Base-by-base conservation (phyloP, 768 basidiomycete species). In the Auriscalpium vulgare region DNA sequence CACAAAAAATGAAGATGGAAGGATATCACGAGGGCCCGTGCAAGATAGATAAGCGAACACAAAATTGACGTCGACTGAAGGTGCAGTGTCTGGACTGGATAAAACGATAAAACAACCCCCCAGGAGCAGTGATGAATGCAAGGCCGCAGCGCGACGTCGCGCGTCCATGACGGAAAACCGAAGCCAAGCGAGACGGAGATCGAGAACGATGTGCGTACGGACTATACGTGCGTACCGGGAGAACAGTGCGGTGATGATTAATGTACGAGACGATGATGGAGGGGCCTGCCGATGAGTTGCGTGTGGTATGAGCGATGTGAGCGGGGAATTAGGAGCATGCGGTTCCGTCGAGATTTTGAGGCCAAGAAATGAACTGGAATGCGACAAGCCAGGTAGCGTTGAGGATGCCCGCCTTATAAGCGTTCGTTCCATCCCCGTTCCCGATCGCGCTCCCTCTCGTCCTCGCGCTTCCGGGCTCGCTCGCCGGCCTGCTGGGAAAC, bases 401-500 rank as follows among this genome's bases (percentile, higher is more conserved):
- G 10, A 13, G 3, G 9, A n/a, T n/a, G 34, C 19, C 21, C 43
- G 23, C 34, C 44, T 53, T 52, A 60, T 16, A 54, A 36, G 16
- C 44, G 8, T 23, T 62, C 61, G 38, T 50, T 56, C 61, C 59
- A 57, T 40, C 37, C 38, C 19, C 56, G 55, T 37, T 44, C 29
- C 23, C 37, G 23, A 43, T 62, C 61, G 47, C 55, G 58, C n/a
- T 59, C 58, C 10, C 35, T 53, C 34, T 38, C 47, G 10, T 16
- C 56, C 11, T 23, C 21, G 8, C 59, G 59, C 29, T 51, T 59
- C 43, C 56, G 60, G n/a, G 52, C 37, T 43, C 54, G 84, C 69
- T 91, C 87, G 66, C 82, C 84, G 34, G 82, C 91, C 65, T 83
- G 82, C 62, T 88, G 86, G 44, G 91, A 92, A 52, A 93, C 76